These are phyloP conservation scores for Picochlorum sp. DNA, from an alignment of 139 green algal species.

Conservation along the genomic window DNA sequence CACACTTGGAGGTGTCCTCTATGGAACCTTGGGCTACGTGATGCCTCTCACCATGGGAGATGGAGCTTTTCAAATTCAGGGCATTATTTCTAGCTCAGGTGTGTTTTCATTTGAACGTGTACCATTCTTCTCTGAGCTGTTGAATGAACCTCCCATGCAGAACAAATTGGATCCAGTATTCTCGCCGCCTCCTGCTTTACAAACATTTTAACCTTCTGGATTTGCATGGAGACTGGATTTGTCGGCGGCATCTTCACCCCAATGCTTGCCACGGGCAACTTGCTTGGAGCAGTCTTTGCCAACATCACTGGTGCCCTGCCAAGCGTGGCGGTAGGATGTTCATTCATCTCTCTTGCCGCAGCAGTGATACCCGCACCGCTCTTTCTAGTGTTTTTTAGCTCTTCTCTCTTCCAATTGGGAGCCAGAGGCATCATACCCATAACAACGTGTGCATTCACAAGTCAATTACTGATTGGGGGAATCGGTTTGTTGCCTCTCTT, in stretches of 20 bases:
- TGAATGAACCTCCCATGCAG: background rate
- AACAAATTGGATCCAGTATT: background rate
- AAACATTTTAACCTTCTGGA: conserved; percentile 2
- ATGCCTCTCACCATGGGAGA: conserved; percentile 1
- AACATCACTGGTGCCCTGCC: background rate
- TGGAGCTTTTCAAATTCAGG: background rate
- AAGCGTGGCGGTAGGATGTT: background rate
- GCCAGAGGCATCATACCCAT: background rate
- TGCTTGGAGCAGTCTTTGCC: background rate
- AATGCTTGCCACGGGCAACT: background rate
- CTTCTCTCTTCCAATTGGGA: background rate
- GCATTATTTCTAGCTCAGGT: background rate
- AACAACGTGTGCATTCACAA: background rate
- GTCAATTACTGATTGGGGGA: background rate
- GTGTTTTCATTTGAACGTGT: no score
- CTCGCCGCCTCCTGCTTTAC: background rate
- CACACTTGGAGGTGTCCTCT: background rate
- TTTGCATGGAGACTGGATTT: conserved; percentile 1
- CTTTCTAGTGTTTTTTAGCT: background rate
- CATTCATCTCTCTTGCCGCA: background rate
- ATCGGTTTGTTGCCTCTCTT: conserved; percentile 1
- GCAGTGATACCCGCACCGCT: background rate
- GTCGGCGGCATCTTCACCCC: background rate
- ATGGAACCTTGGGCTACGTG: background rate
- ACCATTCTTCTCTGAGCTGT: background rate